Percentiles rank a stretch among this genome's conserved stretches.
phyloP scores from a whole-genome alignment of 495 filamentous ascomycete species.

The Penicillium alfredii region DNA sequence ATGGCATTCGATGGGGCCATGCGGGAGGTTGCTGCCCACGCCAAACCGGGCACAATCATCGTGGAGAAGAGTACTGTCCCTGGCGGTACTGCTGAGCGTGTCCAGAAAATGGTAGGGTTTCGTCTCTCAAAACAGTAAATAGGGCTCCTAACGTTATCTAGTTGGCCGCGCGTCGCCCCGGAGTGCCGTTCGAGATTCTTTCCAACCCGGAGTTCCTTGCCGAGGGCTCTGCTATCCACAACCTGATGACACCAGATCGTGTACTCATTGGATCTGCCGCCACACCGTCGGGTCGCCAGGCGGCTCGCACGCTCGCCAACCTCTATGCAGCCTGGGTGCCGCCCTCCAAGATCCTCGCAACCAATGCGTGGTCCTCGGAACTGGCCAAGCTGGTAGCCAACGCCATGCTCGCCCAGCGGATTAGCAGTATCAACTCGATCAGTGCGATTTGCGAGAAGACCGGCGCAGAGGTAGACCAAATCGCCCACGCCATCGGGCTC shows the following conservation, averaged over 20 bases:
- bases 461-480: slow-evolving; percentile 70
- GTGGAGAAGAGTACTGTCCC: slow-evolving; percentile 86
- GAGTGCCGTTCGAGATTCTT: slow-evolving; percentile 64
- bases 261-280: slow-evolving; percentile 67
- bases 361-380: slow-evolving; percentile 76
- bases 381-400: slow-evolving; percentile 77
- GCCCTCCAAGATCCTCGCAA: slow-evolving; percentile 56
- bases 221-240: slow-evolving; percentile 67
- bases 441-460: slow-evolving; percentile 74
- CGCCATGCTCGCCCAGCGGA: slow-evolving; percentile 74
- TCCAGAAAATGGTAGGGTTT: slow-evolving; percentile 53
- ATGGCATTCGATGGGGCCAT: slow-evolving; percentile 66
- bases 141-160: slow-evolving; percentile 30
- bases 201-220: slow-evolving; percentile 83
- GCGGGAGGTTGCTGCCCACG: slow-evolving; percentile 58
- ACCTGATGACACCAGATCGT: slow-evolving; percentile 67
- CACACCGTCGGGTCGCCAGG: slow-evolving; percentile 50
- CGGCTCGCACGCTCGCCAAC: slow-evolving; percentile 55
- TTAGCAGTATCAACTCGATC: slow-evolving; percentile 79
- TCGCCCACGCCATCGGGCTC: slow-evolving; percentile 61
- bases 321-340: slow-evolving; percentile 73
- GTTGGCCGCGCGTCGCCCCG: slow-evolving; percentile 50
- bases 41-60: slow-evolving; percentile 62
- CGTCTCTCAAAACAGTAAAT: slow-evolving; percentile 55
- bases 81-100: slow-evolving; percentile 65